phyloP scores from a whole-genome alignment of 306 rosid species.

The Neltuma alba region DNA sequence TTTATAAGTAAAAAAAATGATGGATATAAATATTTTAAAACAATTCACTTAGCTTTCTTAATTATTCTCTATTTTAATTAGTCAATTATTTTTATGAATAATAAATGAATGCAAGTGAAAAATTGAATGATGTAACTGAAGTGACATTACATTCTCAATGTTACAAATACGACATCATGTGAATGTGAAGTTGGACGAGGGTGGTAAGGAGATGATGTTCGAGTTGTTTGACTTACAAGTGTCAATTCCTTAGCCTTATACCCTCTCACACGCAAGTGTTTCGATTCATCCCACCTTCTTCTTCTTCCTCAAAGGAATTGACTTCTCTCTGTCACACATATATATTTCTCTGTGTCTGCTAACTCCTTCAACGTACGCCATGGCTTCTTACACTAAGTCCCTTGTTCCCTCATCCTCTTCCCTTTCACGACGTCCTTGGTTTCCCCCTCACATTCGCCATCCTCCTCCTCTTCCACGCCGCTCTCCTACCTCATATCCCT shows the following conservation, averaged over 20 bases:
- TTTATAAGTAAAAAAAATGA: too few relatives aligned
- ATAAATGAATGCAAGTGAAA: too few relatives aligned
- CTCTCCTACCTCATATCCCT: slow-evolving; percentile 42
- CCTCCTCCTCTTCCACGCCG: slow-evolving; percentile 45
- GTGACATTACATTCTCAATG: too few relatives aligned
- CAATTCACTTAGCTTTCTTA: too few relatives aligned
- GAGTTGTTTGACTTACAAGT: slow-evolving; percentile 54
- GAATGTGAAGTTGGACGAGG: background rate
- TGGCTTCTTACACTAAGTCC: slow-evolving; percentile 64
- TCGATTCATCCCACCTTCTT: slow-evolving; percentile 38
- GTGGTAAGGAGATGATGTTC: slow-evolving; percentile 13
- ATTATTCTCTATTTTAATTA: too few relatives aligned
- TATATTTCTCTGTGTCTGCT: background rate
- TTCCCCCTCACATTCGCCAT: slow-evolving; percentile 25
- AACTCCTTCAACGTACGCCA: background rate
- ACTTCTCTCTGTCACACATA: background rate
- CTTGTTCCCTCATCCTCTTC: slow-evolving; percentile 55
- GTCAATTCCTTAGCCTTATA: slow-evolving; percentile 68
- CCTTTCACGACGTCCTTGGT: slow-evolving; percentile 45
- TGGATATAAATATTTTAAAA: too few relatives aligned
- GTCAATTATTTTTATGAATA: too few relatives aligned
- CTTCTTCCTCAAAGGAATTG: background rate
- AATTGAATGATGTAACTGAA: too few relatives aligned
- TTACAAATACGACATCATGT: too few relatives aligned
- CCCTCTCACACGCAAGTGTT: slow-evolving; percentile 10